Percentiles rank a stretch among this genome's conserved stretches.
Evolutionary conservation across 257 asterid species (phyloP).

Genomic region (Nicotiana attenuata): DNA sequence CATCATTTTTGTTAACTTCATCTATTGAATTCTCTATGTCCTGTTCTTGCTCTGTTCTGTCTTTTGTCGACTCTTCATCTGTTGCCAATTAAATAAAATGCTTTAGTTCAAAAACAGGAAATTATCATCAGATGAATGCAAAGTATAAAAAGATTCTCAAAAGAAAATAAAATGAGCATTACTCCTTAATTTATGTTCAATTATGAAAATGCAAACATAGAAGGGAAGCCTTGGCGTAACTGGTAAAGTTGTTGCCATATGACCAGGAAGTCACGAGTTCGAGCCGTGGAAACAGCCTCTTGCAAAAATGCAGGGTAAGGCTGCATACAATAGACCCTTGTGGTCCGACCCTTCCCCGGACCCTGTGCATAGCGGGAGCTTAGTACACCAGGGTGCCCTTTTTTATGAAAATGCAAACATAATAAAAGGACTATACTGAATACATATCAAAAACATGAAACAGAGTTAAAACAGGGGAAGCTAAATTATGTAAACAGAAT

Average conservation of each 20-base stretch:
- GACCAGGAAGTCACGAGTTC: too few species aligned
- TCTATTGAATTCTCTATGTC: constrained; percentile 32
- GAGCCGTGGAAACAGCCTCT: too few species aligned
- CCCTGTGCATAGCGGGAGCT: too few species aligned
- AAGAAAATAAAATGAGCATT: background rate
- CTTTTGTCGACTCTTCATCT: constrained; percentile 62
- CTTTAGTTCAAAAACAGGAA: background rate
- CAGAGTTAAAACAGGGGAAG: too few species aligned
- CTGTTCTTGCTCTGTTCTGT: constrained; percentile 38
- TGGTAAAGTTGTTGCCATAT: too few species aligned
- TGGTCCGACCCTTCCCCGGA: too few species aligned
- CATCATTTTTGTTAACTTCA: constrained; percentile 24
- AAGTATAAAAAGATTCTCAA: background rate
- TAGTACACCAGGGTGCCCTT: too few species aligned
- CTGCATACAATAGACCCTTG: too few species aligned
- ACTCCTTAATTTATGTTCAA: background rate
- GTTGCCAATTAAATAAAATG: constrained; percentile 10
- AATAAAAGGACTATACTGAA: background rate
- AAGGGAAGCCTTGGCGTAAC: too few species aligned
- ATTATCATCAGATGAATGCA: background rate
- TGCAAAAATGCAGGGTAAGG: too few species aligned
- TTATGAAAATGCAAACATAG: background rate
- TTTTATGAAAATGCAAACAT: background rate
- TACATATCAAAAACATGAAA: background rate
- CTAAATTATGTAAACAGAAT: too few species aligned